Evolutionary conservation across 306 rosid species (phyloP).

Genomic region (Rosa chinensis): DNA sequence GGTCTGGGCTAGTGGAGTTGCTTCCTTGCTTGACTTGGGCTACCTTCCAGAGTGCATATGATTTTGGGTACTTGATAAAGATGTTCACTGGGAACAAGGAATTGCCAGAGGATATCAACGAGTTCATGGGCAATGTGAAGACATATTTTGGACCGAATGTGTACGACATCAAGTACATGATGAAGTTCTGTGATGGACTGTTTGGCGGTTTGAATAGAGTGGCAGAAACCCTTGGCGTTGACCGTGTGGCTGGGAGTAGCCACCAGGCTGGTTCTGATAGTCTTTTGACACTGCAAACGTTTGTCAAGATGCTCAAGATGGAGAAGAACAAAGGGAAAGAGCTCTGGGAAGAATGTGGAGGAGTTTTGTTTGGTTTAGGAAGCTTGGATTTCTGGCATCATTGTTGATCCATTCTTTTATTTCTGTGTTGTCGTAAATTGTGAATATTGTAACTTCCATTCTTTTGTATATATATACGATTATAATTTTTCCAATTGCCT

Average conservation of each 20-base stretch:
- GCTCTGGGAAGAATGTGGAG: not conserved
- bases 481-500: too few species aligned
- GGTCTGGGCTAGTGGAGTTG: not conserved
- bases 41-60: not conserved
- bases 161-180: slow-evolving; percentile 8
- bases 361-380: not conserved
- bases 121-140: not conserved
- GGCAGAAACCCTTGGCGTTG: not conserved
- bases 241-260: slow-evolving; percentile 3
- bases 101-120: not conserved
- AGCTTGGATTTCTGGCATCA: not conserved
- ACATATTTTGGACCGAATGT: not conserved
- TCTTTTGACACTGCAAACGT: slow-evolving; percentile 1
- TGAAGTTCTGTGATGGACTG: not conserved
- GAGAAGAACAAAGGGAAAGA: not conserved
- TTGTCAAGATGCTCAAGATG: not conserved
- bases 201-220: slow-evolving; percentile 12
- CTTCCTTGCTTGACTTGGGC: slow-evolving; percentile 6
- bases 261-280: slow-evolving; percentile 19
- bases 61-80: slow-evolving; percentile 1
- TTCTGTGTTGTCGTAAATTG: not conserved
- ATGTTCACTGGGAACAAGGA: not conserved
- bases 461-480: too few species aligned
- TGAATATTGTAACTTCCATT: not conserved
- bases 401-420: not conserved